Evolutionary conservation across 2,329 filamentous ascomycete genomes (phyloP), one percentile per base, ranked within the genome.

Genomic region (Periconia sp.): DNA sequence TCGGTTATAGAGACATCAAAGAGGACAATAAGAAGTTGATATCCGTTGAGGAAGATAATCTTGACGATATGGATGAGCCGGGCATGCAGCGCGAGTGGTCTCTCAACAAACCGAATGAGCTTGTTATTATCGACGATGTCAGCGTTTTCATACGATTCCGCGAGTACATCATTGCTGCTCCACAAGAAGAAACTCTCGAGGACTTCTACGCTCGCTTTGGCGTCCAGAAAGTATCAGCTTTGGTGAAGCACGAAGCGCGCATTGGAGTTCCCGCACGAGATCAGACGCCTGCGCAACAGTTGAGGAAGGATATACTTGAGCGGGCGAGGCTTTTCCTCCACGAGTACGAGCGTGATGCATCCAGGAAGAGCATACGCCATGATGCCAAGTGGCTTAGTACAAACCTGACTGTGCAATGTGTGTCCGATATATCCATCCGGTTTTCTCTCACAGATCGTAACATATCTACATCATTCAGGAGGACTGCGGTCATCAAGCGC

Each of bases 371-470:
- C n/a, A 86, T 99, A 66, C 89, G 88, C 61, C 91, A 94, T 65
- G 92, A 97, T 70, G 83, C 86, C 7, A 90, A 89, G 63, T 99
- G 94, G 94, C 79, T 99, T 11, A 91, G 96, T 64, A 90, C 91
- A 68, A 89, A 95, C 60, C 77, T 99, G 14, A 81, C 78, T 0
- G 90, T 99, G 2, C 82, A 89, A 59, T 83, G 88, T 50, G 92
- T 97, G 10, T 86, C 86, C 20, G 88, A 87, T 1, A 87, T 99
- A 49, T 85, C 87, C 6, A 82, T 96, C 40, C 86, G 88, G 20
- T 85, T 90, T 56, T 88, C 87, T n/a, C 81, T 97, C 11, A 84
- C 83, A 53, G 88, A 88, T 1, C 86, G 88, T 40, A 80, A 80
- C 52, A 81, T 91, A n/a, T 60, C 69, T 8, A 70, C 61, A 1